phyloP scores from a whole-genome alignment of 768 basidiomycete genomes.

The Mrakia hoshinonis region DNA sequence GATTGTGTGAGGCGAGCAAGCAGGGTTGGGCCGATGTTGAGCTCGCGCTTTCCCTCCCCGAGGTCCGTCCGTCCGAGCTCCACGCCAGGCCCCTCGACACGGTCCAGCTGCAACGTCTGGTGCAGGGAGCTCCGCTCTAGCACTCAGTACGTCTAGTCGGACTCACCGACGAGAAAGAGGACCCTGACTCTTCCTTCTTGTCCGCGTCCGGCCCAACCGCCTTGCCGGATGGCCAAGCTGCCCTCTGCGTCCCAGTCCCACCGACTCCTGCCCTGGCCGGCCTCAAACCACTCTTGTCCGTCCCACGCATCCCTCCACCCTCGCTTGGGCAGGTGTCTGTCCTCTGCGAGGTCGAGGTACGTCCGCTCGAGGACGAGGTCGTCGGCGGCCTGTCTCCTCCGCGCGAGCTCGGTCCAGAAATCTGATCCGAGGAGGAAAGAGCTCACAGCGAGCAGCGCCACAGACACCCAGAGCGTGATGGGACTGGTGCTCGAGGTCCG shows the following conservation, averaged over 20 bases:
- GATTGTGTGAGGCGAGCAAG: too few relatives aligned
- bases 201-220: slow-evolving; percentile 22
- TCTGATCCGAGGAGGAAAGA: neutral
- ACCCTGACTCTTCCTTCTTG: slow-evolving; percentile 32
- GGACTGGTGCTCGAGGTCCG: neutral
- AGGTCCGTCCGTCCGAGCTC: neutral
- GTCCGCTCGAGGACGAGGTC: neutral
- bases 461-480: neutral
- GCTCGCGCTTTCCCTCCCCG: slow-evolving; percentile 3
- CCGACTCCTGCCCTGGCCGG: neutral
- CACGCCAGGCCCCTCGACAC: too few relatives aligned
- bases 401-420: neutral
- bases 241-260: slow-evolving; percentile 17
- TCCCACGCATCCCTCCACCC: slow-evolving; percentile 5
- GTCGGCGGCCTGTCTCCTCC: too few relatives aligned
- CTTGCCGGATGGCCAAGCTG: neutral
- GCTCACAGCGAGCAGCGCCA: neutral
- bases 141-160: neutral
- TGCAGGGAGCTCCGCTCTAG: too few relatives aligned
- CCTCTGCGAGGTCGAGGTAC: neutral
- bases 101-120: too few relatives aligned
- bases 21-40: too few relatives aligned
- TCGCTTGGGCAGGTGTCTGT: neutral
- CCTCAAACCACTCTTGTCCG: neutral
- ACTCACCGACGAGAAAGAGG: slow-evolving; percentile 40